Evolutionary conservation across 2,329 filamentous ascomycete species (phyloP), one percentile per base, ranked within the genome.

Genomic region (Fusarium tupiense): DNA sequence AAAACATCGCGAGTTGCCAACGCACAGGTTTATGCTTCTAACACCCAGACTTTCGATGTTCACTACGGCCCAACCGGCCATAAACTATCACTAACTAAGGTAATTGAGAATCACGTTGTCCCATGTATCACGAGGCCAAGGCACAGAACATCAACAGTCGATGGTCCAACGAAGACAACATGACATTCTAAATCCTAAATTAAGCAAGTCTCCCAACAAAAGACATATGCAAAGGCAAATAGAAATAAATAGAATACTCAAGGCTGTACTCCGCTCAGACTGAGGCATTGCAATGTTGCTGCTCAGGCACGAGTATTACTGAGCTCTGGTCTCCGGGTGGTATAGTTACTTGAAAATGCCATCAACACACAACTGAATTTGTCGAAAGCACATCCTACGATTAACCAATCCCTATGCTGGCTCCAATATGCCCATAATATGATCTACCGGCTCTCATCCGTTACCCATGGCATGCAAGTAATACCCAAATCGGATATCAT

Each of bases 401-500:
- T 14, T 29, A 44, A 60, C 6, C 16, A 31, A 37, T n/a, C 6
- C 8, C 20, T 50, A 52, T 60, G 43, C 33, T 4, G 8, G 43
- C n/a, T 37, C 12, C 33, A 7, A 52, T 14, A 60, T 61, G 35
- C 0, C 44, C 22, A 40, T 59, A 40, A 31, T 17, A 64, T 35
- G 33, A 49, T 46, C 57, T 33, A 24, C 43, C 24, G 26, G 19
- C 26, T 41, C 52, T 43, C 24, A 56, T 41, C 52, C 37, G 26
- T n/a, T 56, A 56, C 37, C 52, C 26, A n/a, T 56, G 37, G 24
- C 52, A 56, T 43, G 52, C 52, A 58, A 37, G 59, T 40, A 35
- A n/a, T 49, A 41, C 59, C 44, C 24, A 52, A 57, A 46, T 50
- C 43, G 50, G 37, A 24, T 38, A 72, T 59, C 56, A 46, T 63